Evolutionary conservation across 805 yeast genomes (phyloP), one percentile per base, ranked within the genome.

Genomic region (Tetrapisispora namnaoensis): DNA sequence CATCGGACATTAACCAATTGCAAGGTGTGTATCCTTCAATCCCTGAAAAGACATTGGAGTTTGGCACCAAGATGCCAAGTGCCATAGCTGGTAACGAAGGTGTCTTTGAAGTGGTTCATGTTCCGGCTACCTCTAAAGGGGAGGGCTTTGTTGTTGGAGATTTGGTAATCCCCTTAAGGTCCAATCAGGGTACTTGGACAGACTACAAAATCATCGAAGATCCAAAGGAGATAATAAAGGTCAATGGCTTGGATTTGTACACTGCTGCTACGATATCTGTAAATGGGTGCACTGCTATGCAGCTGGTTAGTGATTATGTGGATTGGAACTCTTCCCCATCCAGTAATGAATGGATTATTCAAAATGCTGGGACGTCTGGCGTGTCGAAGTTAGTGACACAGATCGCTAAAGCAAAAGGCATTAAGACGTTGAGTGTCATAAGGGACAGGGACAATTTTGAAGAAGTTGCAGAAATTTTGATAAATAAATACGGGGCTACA

Each of bases 61-160:
- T 77, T 50, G 80, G 80, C 8, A 77, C 86, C 1, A 68, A 69
- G 3, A 77, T 74, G 39, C 90, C 95, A 2, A 69, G 79, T 9
- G 95, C 95, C 5, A 82, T 88, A 43, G 88, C 90, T 36, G 99
- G 99, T 48, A 93, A 93, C 63, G 99, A 91, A 68, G 98, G 96
- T 21, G 76, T 87, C 11, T 90, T 86, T 62, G 84, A 87, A 62
- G 82, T 91, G n/a, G 61, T 86, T n/a, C 79, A 81, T 47, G 76
- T 78, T 10, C 96, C 95, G 20, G 5, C 9, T 4, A 55, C 73
- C 10, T 58, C 66, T 16, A 85, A 79, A 10, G 51, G 49, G 1
- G 53, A 56, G 20, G 51, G 55, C 3, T 70, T 86, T 46, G 56
- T 70, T 42, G 68, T 70, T 1, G 96, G 96, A 42, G 98, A 93